phyloP scores from a whole-genome alignment of 2,329 filamentous ascomycete genomes.

The Grosmannia clavigera region DNA sequence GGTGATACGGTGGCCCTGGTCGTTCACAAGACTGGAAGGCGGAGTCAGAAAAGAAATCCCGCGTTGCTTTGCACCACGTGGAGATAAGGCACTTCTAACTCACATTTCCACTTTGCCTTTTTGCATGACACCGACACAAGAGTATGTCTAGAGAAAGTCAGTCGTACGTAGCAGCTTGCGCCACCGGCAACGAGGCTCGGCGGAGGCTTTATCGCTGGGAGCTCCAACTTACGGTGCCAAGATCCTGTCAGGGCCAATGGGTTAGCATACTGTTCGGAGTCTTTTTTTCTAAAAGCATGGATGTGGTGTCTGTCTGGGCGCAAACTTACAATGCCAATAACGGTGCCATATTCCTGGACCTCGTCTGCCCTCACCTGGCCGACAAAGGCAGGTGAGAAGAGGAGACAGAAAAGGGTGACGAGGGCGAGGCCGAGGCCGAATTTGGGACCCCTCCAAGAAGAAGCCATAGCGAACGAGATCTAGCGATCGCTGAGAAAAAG shows the following conservation, averaged over 20 bases:
- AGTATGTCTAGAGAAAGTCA: slow-evolving; percentile 44
- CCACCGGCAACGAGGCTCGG: neutral
- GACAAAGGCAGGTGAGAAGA: slow-evolving; percentile 80
- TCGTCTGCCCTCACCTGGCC: slow-evolving; percentile 63
- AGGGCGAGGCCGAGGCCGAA: slow-evolving; percentile 63
- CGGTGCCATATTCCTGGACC: slow-evolving; percentile 69
- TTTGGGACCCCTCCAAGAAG: slow-evolving; percentile 10
- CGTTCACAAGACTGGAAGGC: slow-evolving; percentile 58
- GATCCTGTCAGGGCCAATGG: slow-evolving; percentile 28
- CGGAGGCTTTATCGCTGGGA: neutral
- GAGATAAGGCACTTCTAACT: neutral
- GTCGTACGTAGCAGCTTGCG: neutral
- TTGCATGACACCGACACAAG: slow-evolving; percentile 91
- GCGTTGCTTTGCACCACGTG: neutral
- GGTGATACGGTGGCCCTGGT: slow-evolving; percentile 90
- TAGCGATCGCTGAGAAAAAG: neutral
- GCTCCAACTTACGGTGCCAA: slow-evolving; percentile 48
- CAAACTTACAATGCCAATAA: slow-evolving; percentile 65
- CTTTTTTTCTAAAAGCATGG: too few species aligned
- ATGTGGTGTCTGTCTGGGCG: too few species aligned
- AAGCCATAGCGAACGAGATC: slow-evolving; percentile 9
- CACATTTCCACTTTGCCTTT: slow-evolving; percentile 83
- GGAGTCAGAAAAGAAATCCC: neutral
- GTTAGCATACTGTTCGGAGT: neutral
- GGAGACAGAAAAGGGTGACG: slow-evolving; percentile 80